Evolutionary conservation across 345 rosid genomes (phyloP), one percentile per base, ranked within the genome.

Genomic region (Boechera stricta): DNA sequence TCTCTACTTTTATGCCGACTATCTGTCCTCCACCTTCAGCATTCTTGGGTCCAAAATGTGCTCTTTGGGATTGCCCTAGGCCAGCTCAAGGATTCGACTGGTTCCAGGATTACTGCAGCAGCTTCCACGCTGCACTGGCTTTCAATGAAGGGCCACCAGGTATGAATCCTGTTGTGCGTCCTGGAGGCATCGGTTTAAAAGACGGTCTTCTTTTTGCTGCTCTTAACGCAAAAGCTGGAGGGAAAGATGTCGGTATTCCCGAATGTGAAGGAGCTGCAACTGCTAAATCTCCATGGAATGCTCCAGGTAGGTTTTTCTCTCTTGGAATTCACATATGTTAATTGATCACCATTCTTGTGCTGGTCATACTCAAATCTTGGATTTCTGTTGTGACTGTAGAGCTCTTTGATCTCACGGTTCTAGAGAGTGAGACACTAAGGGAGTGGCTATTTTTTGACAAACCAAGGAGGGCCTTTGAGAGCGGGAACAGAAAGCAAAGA

Each of bases 251-350:
- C 2, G 98, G 99, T 64, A 87, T 95, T 56, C 99, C 99, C 0
- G 99, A 91, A 81, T 96, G 99, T n/a, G 96, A 91, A 81, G 99
- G 99, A 82, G 99, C 98, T 83, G 99, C 97, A 26, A 93, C 98
- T 74, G 88, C 99, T 1, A 96, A 91, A 79, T 96, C 98, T 67
- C 99, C 99, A 42, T 96, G 97, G 99, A 96, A 96, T 81, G 99
- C 99, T 47, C 95, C 99, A 24, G 98, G 98, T 93, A 76, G 74
- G 86, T 64, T 61, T 38, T 67, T 2, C 18, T 24, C 32, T 36
- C 38, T 5, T 32, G 16, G 24, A 39, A 3, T 24, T 15, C 10
- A 6, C 18, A 11, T 48, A 8, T 13, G 5, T 55, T 65, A 1
- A 39, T 53, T 4, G 8, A 35, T 59, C 62, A 71, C 38, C 35